Percentiles rank a stretch among this genome's conserved stretches.
Evolutionary conservation across 2,329 filamentous ascomycete species (phyloP).

Genomic region (Fusarium sublunatum): DNA sequence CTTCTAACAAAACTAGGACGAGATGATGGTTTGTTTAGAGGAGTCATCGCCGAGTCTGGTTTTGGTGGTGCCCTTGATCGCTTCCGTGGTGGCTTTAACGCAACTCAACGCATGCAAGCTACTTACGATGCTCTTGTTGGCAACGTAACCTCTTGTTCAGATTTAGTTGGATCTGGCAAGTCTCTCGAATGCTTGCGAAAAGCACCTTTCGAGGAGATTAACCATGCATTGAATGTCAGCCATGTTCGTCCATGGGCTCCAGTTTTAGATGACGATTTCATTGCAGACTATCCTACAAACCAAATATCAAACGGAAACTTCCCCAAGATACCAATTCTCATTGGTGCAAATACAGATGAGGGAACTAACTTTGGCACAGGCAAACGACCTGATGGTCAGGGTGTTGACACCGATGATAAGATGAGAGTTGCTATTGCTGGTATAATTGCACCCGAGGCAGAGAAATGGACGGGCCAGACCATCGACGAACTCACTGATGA

Average conservation of each 20-base stretch:
- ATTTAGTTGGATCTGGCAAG: constrained; percentile 36
- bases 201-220: constrained; percentile 47
- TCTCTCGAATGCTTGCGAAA: constrained; percentile 46
- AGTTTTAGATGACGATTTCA: constrained; percentile 52
- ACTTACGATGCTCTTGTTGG: constrained; percentile 48
- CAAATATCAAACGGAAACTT: constrained; percentile 50
- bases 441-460: constrained; percentile 17
- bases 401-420: constrained; percentile 47
- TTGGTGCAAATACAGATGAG: constrained; percentile 52
- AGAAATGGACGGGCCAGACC: constrained; percentile 39
- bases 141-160: constrained; percentile 38
- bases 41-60: constrained; percentile 62
- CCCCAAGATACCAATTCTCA: constrained; percentile 50
- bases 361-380: constrained; percentile 43
- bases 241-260: constrained; percentile 39
- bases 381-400: constrained; percentile 29
- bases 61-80: constrained; percentile 50
- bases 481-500: constrained; percentile 39
- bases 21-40: constrained; percentile 63
- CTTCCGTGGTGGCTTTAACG: constrained; percentile 46
- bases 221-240: constrained; percentile 28
- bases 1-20: constrained; percentile 44
- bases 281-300: constrained; percentile 47
- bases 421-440: constrained; percentile 33
- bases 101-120: constrained; percentile 44